Evolutionary conservation across 2,329 filamentous ascomycete species (phyloP), one percentile per base, ranked within the genome.

Genomic region (Albifimbria verrucaria): DNA sequence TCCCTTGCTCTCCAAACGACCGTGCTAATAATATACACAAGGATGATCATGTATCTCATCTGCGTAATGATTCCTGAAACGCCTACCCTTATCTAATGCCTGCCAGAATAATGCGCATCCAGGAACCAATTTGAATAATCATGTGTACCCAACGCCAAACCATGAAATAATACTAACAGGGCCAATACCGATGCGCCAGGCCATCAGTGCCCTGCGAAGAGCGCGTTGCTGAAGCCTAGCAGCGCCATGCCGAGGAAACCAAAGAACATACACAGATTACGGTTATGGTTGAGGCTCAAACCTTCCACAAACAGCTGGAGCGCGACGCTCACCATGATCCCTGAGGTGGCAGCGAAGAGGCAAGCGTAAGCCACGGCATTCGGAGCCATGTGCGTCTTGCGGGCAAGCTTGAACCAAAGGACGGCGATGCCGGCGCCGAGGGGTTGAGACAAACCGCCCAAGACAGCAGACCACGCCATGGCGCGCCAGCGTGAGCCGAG

Each of bases 301-400:
- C 88, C 88, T 75, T 99, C 92, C 3, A 89, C 87, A 65, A 97
- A 93, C 7, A 99, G 76, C 72, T 95, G 90, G 65, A 99, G 72
- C 3, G 88, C 92, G 25, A 99, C 94, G 62, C 89, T 94, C 24
- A 91, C 87, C 94, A 99, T 97, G 62, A 99, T 95, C 1, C 94
- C 94, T 1, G 92, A 86, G 0, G 93, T 97, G 10, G 86, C 77
- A 7, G 91, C 92, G 74, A 99, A 99, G 73, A 97, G 87, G 50
- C 82, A 82, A 0, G 87, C 90, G 64, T 94, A 93, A 0, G 79
- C 78, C n/a, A 77, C 76, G n/a, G 77, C 71, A 52, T 79, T 77
- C 17, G 81, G 80, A 0, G 68, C 68, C 51, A 79, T 69, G 57
- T 81, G 70, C 2, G 74, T 77, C 43, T 72, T 60, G 61, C 79